Base-by-base conservation (phyloP, 106 monocot species). In the Allium cepa region DNA sequence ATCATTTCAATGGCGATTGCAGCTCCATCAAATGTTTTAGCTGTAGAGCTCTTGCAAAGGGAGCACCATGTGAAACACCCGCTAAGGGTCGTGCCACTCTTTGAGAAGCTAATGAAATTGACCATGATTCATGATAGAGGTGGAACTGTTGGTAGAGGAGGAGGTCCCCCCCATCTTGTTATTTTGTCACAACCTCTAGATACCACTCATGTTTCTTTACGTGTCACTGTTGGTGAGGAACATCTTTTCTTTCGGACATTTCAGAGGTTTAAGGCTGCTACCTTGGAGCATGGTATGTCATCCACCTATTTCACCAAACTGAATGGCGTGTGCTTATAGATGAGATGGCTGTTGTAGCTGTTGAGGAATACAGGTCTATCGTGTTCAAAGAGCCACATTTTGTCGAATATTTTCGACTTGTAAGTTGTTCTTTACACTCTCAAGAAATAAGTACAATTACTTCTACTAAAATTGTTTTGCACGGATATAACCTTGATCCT, bases 1-100 rank as follows among this genome's bases (percentile, higher is more conserved):
- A 81, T 95, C 59, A 95, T 95, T 62, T 95, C 95, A 16, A 95
- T 95, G 95, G 95, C 91, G 66, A 95, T n/a, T n/a, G n/a, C 91
- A 57, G 46, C 90, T 27, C 76, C 84, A 45, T 94, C 94, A n/a
- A 82, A 90, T 79, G 90, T 94, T 13, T 82, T 94, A 16, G 94
- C 90, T 26, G 94, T 90, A 22, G 87, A 90, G 74, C 80, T 90
- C 11, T 64, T 90, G 74, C 87, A 83, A 70, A 74, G 82, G 27
- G 84, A 87, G 51, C 84, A 84, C 68, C 77, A 58, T 53, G 78
- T 90, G 49, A 84, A 81, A 81, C 71, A 82, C 10, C 95, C 91
- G 49, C 61, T 95, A 49, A 80, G 94, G 70, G 94, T 87, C 65
- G 94, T 94, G 10, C 90, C 87, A 46, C 68, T 94, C 9, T 94